phyloP scores from a whole-genome alignment of 116 monocot genomes.

The Zostera marina region DNA sequence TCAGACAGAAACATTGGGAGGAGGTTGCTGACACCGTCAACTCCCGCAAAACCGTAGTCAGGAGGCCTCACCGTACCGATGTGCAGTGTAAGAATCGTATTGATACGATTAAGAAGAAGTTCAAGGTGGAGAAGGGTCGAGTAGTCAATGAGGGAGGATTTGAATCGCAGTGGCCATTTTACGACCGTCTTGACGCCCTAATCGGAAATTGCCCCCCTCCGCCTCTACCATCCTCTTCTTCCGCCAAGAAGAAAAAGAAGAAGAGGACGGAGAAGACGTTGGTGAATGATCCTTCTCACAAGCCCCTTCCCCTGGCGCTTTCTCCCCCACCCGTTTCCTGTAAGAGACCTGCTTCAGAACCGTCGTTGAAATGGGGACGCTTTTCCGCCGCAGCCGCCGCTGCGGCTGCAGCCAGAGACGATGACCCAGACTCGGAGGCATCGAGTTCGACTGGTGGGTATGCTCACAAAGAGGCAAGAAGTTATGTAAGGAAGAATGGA shows the following conservation, averaged over 20 bases:
- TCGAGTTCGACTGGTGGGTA: conserved; percentile 12
- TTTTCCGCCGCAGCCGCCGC: conserved; percentile 9
- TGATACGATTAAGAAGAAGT: conserved; percentile 74
- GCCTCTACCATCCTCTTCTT: conserved; percentile 1
- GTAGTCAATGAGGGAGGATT: conserved; percentile 10
- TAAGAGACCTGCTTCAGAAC: not conserved
- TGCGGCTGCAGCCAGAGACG: conserved; percentile 11
- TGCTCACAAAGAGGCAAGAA: not conserved
- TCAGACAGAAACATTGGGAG: conserved; percentile 67
- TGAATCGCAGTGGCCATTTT: conserved; percentile 40
- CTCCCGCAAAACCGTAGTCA: conserved; percentile 32
- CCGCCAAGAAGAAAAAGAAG: not conserved
- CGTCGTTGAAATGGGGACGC: conserved; percentile 7
- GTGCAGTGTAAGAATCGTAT: conserved; percentile 69
- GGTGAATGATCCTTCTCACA: not conserved
- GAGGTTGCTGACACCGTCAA: conserved; percentile 69
- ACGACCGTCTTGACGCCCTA: conserved; percentile 36
- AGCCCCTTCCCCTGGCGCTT: conserved; percentile 7
- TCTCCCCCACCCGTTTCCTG: conserved; percentile 4
- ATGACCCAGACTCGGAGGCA: conserved; percentile 14
- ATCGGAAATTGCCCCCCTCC: conserved; percentile 13
- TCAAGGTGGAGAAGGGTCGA: conserved; percentile 47
- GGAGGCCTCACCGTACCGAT: conserved; percentile 39
- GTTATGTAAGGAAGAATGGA: not conserved
- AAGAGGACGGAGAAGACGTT: not conserved